Conservation (phyloP, 2,329 filamentous ascomycete genomes). For the Hypoxylon sp. region DNA sequence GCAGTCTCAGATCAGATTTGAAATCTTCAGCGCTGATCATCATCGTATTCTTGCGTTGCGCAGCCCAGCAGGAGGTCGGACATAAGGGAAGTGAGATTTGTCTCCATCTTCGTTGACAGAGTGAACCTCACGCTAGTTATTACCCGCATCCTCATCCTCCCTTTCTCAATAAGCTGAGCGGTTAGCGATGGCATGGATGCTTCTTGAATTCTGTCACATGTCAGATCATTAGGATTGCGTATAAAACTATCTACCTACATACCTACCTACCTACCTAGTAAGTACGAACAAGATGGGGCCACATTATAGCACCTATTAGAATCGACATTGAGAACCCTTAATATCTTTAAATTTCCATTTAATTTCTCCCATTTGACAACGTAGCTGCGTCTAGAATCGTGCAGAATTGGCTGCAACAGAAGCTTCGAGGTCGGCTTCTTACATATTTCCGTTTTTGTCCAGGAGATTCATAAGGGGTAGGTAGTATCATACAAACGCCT, state of each 20-base stretch:
- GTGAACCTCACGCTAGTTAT: constrained; percentile 1
- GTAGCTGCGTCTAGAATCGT: constrained; percentile 35
- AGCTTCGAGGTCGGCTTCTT: constrained; percentile 39
- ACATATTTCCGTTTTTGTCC: constrained; percentile 42
- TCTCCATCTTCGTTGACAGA: constrained; percentile 1
- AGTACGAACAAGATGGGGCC: constrained; percentile 24
- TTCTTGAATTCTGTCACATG: constrained; percentile 37
- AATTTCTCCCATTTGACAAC: constrained; percentile 39
- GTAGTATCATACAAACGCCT: constrained; percentile 28
- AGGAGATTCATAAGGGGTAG: constrained; percentile 37
- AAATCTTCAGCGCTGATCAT: constrained; percentile 36
- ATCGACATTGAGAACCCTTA: constrained; percentile 21
- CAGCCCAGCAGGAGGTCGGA: constrained; percentile 16
- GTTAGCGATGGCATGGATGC: constrained; percentile 17
- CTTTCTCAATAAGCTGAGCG: constrained; percentile 16
- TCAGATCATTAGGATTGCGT: constrained; percentile 26
- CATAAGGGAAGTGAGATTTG: constrained; percentile 10
- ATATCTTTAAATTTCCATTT: constrained; percentile 25
- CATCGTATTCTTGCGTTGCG: constrained; percentile 10
- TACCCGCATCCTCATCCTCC: not conserved
- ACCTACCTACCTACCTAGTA: constrained; percentile 24
- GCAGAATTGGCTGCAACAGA: constrained; percentile 41
- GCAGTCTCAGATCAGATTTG: constrained; percentile 33
- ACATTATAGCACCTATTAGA: constrained; percentile 37
- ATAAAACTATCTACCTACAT: constrained; percentile 13